Evolutionary conservation across 345 rosid genomes (phyloP).

Genomic region (Citrus cavaleriei): DNA sequence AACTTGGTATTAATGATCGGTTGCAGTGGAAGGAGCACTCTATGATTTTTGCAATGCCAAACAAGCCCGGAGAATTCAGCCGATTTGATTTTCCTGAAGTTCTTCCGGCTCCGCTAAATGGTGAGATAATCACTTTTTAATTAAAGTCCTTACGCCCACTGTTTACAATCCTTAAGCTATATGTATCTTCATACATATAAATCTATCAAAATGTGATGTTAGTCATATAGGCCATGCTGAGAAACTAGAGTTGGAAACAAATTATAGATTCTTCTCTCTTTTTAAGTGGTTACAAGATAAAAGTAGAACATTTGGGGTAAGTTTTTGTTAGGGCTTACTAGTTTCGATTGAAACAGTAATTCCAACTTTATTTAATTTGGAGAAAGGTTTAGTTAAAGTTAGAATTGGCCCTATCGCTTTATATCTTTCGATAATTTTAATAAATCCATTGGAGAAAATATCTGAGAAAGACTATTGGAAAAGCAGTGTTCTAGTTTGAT

Average conservation of each 20-base stretch:
- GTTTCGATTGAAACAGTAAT: not conserved
- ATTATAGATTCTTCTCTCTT: not conserved
- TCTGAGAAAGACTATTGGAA: not conserved
- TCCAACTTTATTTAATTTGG: not conserved
- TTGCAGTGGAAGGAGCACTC: slow-evolving; percentile 98
- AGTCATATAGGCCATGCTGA: not conserved
- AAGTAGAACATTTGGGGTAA: not conserved
- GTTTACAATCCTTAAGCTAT: not conserved
- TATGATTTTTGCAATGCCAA: slow-evolving; percentile 98
- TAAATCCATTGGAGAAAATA: not conserved
- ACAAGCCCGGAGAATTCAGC: slow-evolving; percentile 91
- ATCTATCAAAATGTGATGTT: not conserved
- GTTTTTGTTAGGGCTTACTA: not conserved
- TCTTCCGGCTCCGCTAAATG: slow-evolving; percentile 87
- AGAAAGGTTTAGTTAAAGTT: not conserved
- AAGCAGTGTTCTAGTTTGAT: not conserved
- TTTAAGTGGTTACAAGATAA: not conserved
- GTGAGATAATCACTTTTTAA: slow-evolving; percentile 33
- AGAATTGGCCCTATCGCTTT: not conserved
- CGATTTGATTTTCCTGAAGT: slow-evolving; percentile 91
- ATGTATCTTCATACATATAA: not conserved
- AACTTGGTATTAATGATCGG: slow-evolving; percentile 86
- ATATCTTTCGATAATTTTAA: not conserved
- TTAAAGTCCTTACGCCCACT: not conserved
- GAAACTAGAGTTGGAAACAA: not conserved